Evolutionary conservation across 108 stramenopile species (phyloP).

Genomic region (Nitzschia sp.): DNA sequence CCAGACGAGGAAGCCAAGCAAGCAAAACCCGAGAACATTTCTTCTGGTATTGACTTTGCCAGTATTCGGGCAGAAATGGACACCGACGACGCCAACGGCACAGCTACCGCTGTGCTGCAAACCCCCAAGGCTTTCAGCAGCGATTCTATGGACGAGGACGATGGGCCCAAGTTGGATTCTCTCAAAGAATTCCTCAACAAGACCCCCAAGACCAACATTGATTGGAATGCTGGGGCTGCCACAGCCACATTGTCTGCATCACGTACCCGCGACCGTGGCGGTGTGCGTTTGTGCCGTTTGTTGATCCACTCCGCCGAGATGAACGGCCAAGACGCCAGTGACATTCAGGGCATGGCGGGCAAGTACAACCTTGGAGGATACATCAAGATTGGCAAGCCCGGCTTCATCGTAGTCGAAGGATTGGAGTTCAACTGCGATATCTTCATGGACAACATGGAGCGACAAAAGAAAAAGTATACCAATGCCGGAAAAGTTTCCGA

Average conservation of each 20-base stretch:
- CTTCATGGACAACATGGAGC: slow-evolving; percentile 58
- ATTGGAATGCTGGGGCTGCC: slow-evolving; percentile 27
- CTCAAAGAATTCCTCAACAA: slow-evolving; percentile 49
- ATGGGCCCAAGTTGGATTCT: slow-evolving; percentile 39
- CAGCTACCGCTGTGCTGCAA: not conserved
- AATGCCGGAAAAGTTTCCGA: slow-evolving; percentile 44
- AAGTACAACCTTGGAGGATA: slow-evolving; percentile 71
- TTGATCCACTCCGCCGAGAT: slow-evolving; percentile 22
- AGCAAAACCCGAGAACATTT: not conserved
- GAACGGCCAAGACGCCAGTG: slow-evolving; percentile 22
- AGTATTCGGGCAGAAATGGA: slow-evolving; percentile 35
- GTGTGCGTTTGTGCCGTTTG: slow-evolving; percentile 40
- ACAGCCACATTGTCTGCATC: not conserved
- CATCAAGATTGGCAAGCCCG: slow-evolving; percentile 64
- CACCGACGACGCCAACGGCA: not conserved
- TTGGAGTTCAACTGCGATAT: slow-evolving; percentile 48
- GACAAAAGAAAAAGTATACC: slow-evolving; percentile 39
- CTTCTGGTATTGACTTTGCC: slow-evolving; percentile 38
- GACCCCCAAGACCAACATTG: slow-evolving; percentile 38
- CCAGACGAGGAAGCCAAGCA: slow-evolving; percentile 12
- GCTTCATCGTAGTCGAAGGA: slow-evolving; percentile 65
- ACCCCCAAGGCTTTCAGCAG: slow-evolving; percentile 1
- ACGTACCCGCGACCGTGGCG: slow-evolving; percentile 38
- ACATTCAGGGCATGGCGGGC: slow-evolving; percentile 38
- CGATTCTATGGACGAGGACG: slow-evolving; percentile 15